These are phyloP conservation scores for Histomonas meleagridis DNA, from an alignment of 208 protist genomes.

Conservation along the genomic window DNA sequence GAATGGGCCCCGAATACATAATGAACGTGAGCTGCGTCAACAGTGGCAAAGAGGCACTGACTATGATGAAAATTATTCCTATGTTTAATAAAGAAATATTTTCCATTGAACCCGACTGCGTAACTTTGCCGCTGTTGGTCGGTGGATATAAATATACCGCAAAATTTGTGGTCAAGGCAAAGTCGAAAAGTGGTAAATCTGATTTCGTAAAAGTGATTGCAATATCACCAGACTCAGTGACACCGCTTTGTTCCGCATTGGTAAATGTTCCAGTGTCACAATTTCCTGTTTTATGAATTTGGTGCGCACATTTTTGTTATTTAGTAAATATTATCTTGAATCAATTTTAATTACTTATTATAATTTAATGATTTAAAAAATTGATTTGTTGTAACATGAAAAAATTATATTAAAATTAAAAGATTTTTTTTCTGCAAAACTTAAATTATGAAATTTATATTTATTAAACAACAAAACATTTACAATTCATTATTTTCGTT, in stretches of 20 bases:
- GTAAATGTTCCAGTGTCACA: slow-evolving; percentile 7
- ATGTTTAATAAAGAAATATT: neutral
- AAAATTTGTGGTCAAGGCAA: neutral
- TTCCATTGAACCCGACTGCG: neutral
- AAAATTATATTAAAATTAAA: too few species aligned
- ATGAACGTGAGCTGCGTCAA: neutral
- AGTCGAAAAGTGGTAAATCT: neutral
- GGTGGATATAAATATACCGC: neutral
- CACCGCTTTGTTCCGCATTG: neutral
- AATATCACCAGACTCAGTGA: neutral
- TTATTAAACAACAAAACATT: too few species aligned
- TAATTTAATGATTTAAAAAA: too few species aligned
- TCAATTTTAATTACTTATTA: too few species aligned
- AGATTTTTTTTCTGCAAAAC: too few species aligned
- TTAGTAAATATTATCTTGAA: too few species aligned
- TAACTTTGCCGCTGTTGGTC: neutral
- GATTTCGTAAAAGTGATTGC: neutral
- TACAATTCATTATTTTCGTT: too few species aligned
- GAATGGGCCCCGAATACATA: neutral
- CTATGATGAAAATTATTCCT: neutral
- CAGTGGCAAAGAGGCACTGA: neutral
- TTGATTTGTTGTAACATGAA: too few species aligned
- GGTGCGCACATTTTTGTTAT: too few species aligned
- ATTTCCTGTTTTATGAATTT: slow-evolving; percentile 25
- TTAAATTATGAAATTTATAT: too few species aligned